Evolutionary conservation across 1,284 basidiomycete genomes (phyloP).

Genomic region (Microbotryum intermedium): DNA sequence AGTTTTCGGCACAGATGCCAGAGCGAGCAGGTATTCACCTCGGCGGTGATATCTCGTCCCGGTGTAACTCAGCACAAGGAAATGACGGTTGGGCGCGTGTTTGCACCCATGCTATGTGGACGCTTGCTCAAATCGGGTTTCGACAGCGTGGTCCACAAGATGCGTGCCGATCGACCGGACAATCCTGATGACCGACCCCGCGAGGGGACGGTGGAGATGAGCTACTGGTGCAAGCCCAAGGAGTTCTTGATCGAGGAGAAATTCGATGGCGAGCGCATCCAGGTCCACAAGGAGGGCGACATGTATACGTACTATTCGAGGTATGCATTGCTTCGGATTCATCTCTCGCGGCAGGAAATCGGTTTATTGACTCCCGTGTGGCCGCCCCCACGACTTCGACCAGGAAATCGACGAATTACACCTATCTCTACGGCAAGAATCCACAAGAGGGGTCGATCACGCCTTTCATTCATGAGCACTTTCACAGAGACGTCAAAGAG

Average conservation of each 20-base stretch:
- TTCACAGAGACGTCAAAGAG: conserved; percentile 68
- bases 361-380: not conserved
- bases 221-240: conserved; percentile 35
- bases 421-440: conserved; percentile 71
- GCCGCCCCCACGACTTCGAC: not conserved
- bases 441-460: conserved; percentile 57
- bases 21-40: not conserved
- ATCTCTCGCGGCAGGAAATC: conserved; percentile 7
- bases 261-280: conserved; percentile 87
- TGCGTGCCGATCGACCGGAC: conserved; percentile 43
- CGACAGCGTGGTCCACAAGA: conserved; percentile 70
- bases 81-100: conserved; percentile 69
- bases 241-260: conserved; percentile 88
- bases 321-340: conserved; percentile 40
- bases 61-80: conserved; percentile 55
- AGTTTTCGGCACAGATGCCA: no score
- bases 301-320: conserved; percentile 86
- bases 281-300: conserved; percentile 78
- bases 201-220: conserved; percentile 49
- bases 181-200: conserved; percentile 63
- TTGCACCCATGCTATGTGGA: conserved; percentile 78
- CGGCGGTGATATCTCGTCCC: not conserved
- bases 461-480: conserved; percentile 64
- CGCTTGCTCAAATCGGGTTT: conserved; percentile 59
- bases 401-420: conserved; percentile 90